phyloP scores from a whole-genome alignment of 768 basidiomycete species.

The Lactifluus rugatus region DNA sequence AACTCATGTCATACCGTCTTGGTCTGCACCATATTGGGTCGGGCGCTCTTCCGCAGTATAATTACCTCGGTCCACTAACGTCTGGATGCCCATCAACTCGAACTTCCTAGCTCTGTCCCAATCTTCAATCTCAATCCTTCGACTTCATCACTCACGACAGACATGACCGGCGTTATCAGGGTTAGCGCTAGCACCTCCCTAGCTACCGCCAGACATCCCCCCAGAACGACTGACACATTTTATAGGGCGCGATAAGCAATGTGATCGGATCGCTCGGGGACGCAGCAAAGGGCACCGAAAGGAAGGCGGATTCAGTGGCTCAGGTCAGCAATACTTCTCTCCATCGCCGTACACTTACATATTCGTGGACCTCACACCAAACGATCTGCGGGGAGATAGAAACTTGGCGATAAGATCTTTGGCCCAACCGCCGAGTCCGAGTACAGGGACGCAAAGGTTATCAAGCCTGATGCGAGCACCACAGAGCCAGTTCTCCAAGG shows the following conservation, averaged over 20 bases:
- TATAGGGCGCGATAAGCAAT: neutral
- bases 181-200: neutral
- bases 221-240: neutral
- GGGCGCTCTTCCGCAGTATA: neutral
- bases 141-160: neutral
- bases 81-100: neutral
- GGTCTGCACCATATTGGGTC: neutral
- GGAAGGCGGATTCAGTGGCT: neutral
- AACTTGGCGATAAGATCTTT: neutral
- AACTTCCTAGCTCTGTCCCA: neutral
- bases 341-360: neutral
- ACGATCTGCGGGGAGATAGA: neutral
- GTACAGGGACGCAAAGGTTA: neutral
- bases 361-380: neutral
- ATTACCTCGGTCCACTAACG: neutral
- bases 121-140: neutral
- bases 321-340: neutral
- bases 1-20: neutral
- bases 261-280: neutral
- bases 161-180: neutral
- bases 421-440: neutral
- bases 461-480: neutral
- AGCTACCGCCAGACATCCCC: neutral
- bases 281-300: neutral
- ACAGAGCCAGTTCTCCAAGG: neutral